A percentile compares a stretch with the other conserved stretches of the same genome.
Evolutionary conservation across 305 asterid genomes (phyloP).

Genomic region (Euphrasia arctica): DNA sequence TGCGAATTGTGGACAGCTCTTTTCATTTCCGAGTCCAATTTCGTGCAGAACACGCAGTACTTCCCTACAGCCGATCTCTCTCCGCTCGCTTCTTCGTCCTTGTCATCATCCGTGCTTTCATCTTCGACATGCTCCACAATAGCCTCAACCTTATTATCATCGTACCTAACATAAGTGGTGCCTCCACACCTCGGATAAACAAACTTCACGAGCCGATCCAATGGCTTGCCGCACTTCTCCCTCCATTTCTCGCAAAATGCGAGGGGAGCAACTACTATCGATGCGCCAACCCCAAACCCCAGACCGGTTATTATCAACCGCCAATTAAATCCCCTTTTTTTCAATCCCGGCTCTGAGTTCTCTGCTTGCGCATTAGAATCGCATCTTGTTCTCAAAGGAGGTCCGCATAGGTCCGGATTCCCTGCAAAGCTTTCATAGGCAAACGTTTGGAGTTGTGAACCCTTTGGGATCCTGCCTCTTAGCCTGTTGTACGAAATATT

Average conservation of each 20-base stretch:
- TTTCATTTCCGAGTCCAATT: conserved; percentile 50
- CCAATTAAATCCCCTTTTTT: conserved; percentile 44
- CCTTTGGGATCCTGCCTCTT: conserved; percentile 40
- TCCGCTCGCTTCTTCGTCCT: conserved; percentile 28
- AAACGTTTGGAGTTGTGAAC: conserved; percentile 42
- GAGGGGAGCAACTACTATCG: conserved; percentile 52
- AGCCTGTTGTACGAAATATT: conserved; percentile 44
- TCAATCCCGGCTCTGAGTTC: background rate
- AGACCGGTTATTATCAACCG: conserved; percentile 57
- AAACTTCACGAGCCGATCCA: conserved; percentile 38
- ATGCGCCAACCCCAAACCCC: conserved; percentile 71
- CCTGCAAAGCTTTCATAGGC: conserved; percentile 31
- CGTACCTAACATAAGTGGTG: conserved; percentile 50
- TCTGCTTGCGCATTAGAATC: background rate
- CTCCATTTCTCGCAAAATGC: conserved; percentile 48
- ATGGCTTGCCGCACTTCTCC: conserved; percentile 29
- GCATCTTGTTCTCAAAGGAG: conserved; percentile 35
- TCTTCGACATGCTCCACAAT: conserved; percentile 31
- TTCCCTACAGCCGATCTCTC: conserved; percentile 31
- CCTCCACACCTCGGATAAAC: conserved; percentile 50
- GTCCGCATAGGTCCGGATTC: conserved; percentile 39
- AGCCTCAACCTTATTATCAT: conserved; percentile 43
- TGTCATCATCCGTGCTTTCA: conserved; percentile 37
- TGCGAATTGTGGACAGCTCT: conserved; percentile 53
- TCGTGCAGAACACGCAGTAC: conserved; percentile 79